These are phyloP conservation scores for Larix sibirica DNA, from an alignment of 83 land plant species.

Conservation along the genomic window DNA sequence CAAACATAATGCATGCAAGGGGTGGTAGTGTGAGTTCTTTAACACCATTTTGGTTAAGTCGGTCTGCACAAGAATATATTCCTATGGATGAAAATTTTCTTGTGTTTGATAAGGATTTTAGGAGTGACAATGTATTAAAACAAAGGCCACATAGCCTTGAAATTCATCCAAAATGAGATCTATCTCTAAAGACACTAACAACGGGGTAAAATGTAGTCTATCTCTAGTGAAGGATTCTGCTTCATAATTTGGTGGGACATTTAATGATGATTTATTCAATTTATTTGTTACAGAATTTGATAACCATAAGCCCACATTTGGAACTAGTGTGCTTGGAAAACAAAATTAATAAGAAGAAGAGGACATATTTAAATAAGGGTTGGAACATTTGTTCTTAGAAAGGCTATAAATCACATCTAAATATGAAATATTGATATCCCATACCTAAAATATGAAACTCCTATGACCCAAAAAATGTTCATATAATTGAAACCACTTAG, in stretches of 20 bases:
- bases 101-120: slow-evolving; percentile 44
- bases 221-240: slow-evolving; percentile 5
- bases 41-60: slow-evolving; percentile 96
- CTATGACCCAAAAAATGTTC: too few relatives aligned
- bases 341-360: slow-evolving; percentile 51
- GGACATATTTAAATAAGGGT: slow-evolving; percentile 59
- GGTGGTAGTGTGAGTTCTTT: slow-evolving; percentile 27
- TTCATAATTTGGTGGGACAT: slow-evolving; percentile 20
- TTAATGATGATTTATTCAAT: slow-evolving; percentile 56
- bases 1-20: slow-evolving; percentile 7
- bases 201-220: slow-evolving; percentile 8
- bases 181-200: slow-evolving; percentile 25
- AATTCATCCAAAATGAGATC: slow-evolving; percentile 18
- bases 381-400: slow-evolving; percentile 62
- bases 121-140: slow-evolving; percentile 19
- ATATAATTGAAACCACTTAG: too few relatives aligned
- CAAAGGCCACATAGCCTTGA: slow-evolving; percentile 25
- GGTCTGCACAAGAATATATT: slow-evolving; percentile 66
- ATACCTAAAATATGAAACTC: too few relatives aligned
- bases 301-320: slow-evolving; percentile 25
- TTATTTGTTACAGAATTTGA: slow-evolving; percentile 88
- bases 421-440: slow-evolving; percentile 84
- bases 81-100: slow-evolving; percentile 34
- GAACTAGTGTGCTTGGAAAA: slow-evolving; percentile 2
- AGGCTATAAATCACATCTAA: slow-evolving; percentile 72